These are phyloP conservation scores for Tilletia walkeri DNA, from an alignment of 1,284 basidiomycete species.

Conservation along the genomic window DNA sequence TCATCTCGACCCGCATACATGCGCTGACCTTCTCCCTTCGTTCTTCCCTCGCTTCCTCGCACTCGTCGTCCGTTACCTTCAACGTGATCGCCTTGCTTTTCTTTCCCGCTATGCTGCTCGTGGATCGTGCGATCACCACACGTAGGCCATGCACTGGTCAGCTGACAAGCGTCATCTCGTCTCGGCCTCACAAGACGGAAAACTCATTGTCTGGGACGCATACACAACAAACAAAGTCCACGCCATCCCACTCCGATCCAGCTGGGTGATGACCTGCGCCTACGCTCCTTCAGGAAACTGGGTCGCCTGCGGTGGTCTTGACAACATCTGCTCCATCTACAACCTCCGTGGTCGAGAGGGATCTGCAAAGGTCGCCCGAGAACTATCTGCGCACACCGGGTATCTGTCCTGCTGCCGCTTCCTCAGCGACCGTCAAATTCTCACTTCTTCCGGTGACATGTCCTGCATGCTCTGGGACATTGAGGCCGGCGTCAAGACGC, in stretches of 20 bases:
- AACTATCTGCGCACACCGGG: slow-evolving; percentile 92
- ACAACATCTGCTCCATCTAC: slow-evolving; percentile 99
- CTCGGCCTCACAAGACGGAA: slow-evolving; percentile 97
- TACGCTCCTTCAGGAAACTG: slow-evolving; percentile 95
- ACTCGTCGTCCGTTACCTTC: neutral
- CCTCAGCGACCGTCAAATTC: slow-evolving; percentile 95
- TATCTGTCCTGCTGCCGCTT: slow-evolving; percentile 98
- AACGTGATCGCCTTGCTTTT: no score
- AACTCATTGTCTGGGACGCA: slow-evolving; percentile 99
- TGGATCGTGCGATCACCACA: no score
- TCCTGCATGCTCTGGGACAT: slow-evolving; percentile 99
- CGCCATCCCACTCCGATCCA: slow-evolving; percentile 92
- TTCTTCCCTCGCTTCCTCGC: neutral
- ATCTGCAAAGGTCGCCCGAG: slow-evolving; percentile 65
- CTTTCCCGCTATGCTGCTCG: no score
- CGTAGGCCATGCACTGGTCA: slow-evolving; percentile 90
- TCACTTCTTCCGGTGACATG: slow-evolving; percentile 97
- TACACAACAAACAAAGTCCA: slow-evolving; percentile 99
- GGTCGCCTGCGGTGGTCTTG: slow-evolving; percentile 96
- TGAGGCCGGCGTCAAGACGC: slow-evolving; percentile 87
- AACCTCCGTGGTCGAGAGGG: slow-evolving; percentile 74
- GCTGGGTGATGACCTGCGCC: slow-evolving; percentile 99
- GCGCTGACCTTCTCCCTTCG: neutral
- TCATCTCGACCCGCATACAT: neutral
- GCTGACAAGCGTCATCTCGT: slow-evolving; percentile 94